A percentile compares a stretch with the other conserved stretches of the same genome.
Conservation (phyloP, 2,329 filamentous ascomycete species). For the Fusarium sp. region DNA sequence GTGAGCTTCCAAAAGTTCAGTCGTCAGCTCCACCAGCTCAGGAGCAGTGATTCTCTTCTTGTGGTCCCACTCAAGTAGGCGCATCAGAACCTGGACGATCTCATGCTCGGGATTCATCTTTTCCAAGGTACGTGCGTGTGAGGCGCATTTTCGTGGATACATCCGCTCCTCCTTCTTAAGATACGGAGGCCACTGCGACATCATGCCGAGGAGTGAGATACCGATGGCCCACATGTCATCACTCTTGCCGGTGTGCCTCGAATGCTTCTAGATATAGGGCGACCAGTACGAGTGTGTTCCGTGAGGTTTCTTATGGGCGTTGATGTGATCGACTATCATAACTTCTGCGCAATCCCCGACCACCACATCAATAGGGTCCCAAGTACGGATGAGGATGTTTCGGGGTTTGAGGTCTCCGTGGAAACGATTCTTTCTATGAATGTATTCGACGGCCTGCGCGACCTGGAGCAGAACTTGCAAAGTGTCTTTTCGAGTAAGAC, state of each 20-base stretch:
- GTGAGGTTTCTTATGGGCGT: slow-evolving; percentile 17
- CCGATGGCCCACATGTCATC: slow-evolving; percentile 56
- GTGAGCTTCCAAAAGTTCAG: slow-evolving; percentile 13
- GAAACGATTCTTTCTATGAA: slow-evolving; percentile 44
- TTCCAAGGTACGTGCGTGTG: slow-evolving; percentile 43
- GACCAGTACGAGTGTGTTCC: slow-evolving; percentile 52
- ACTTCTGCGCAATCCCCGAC: slow-evolving; percentile 53
- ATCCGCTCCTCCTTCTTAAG: slow-evolving; percentile 28
- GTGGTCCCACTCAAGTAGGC: slow-evolving; percentile 42
- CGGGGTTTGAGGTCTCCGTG: slow-evolving; percentile 53
- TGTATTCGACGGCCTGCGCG: slow-evolving; percentile 45
- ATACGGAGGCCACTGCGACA: slow-evolving; percentile 48
- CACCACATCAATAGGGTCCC: slow-evolving; percentile 49
- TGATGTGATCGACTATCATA: slow-evolving; percentile 30
- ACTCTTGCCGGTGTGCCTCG: slow-evolving; percentile 40
- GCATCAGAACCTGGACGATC: slow-evolving; percentile 40
- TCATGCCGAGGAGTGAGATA: slow-evolving; percentile 50
- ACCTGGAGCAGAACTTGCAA: slow-evolving; percentile 45
- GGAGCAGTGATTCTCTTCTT: slow-evolving; percentile 38
- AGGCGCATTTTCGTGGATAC: slow-evolving; percentile 46
- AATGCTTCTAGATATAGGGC: slow-evolving; percentile 45
- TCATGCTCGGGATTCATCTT: slow-evolving; percentile 46
- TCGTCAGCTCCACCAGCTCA: slow-evolving; percentile 31
- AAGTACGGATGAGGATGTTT: slow-evolving; percentile 50
- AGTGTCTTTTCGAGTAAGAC: slow-evolving; percentile 35